These are phyloP conservation scores for Mycena crocata DNA, from an alignment of 768 basidiomycete species.

Conservation along the genomic window DNA sequence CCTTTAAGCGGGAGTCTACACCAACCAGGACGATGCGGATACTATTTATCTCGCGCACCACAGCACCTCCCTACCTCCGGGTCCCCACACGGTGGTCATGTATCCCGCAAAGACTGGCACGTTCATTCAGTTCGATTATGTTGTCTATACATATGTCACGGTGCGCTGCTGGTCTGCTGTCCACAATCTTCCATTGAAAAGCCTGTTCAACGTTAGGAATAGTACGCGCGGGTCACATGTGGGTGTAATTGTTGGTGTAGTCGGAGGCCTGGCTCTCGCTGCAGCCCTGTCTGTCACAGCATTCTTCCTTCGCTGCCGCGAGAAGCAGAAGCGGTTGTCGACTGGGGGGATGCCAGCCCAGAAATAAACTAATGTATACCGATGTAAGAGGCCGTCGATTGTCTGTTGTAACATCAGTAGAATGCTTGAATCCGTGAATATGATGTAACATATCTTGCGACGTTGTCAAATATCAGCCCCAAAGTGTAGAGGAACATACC, in stretches of 20 bases:
- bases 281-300: background rate
- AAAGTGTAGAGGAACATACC: too few relatives aligned
- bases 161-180: background rate
- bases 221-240: background rate
- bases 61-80: background rate
- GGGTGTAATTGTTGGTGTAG: constrained; percentile 13
- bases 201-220: too few relatives aligned
- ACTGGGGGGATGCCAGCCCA: background rate
- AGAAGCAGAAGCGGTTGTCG: constrained; percentile 2
- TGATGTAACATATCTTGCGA: too few relatives aligned
- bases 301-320: background rate
- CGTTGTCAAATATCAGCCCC: too few relatives aligned
- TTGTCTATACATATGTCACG: constrained; percentile 19
- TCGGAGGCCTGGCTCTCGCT: constrained; percentile 10
- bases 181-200: background rate
- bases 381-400: too few relatives aligned
- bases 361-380: too few relatives aligned
- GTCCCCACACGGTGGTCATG: constrained; percentile 11
- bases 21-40: background rate
- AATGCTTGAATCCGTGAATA: too few relatives aligned
- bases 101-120: background rate
- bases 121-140: constrained; percentile 15
- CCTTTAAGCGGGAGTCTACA: background rate
- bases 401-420: too few relatives aligned
- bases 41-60: constrained; percentile 1